phyloP scores from a whole-genome alignment of 2,329 filamentous ascomycete genomes.

The Pezicula neosporulosa region DNA sequence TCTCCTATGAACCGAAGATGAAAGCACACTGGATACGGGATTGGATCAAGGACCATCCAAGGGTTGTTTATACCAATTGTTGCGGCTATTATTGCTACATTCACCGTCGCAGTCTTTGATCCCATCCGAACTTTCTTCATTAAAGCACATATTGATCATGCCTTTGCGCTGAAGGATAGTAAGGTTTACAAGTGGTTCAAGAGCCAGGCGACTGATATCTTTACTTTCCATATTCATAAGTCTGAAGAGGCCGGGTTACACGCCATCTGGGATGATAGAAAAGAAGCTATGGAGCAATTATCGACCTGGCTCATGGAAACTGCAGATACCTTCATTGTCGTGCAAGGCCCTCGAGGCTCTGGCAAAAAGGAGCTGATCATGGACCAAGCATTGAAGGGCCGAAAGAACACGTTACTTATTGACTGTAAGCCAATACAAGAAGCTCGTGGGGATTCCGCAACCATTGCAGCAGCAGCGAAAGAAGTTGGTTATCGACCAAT shows the following conservation, averaged over 20 bases:
- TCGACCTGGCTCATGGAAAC: slow-evolving; percentile 85
- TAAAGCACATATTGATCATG: slow-evolving; percentile 78
- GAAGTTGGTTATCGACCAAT: slow-evolving; percentile 90
- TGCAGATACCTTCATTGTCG: slow-evolving; percentile 86
- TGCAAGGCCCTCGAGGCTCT: slow-evolving; percentile 87
- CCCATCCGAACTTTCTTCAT: slow-evolving; percentile 93
- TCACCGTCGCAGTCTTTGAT: slow-evolving; percentile 89
- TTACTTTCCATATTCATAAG: slow-evolving; percentile 54
- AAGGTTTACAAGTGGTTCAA: slow-evolving; percentile 78
- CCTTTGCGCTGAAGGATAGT: slow-evolving; percentile 71
- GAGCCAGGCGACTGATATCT: slow-evolving; percentile 63
- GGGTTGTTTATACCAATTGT: slow-evolving; percentile 79
- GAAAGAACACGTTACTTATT: slow-evolving; percentile 75
- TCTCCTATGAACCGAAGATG: slow-evolving; percentile 78
- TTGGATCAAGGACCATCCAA: slow-evolving; percentile 82
- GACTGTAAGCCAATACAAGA: slow-evolving; percentile 95
- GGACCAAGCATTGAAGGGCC: slow-evolving; percentile 74
- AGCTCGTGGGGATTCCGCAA: slow-evolving; percentile 80
- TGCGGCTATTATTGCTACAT: slow-evolving; percentile 74
- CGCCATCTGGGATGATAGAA: slow-evolving; percentile 77
- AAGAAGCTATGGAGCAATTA: slow-evolving; percentile 76
- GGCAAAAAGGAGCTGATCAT: slow-evolving; percentile 87
- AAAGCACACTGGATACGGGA: slow-evolving; percentile 80
- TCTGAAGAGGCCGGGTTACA: slow-evolving; percentile 67
- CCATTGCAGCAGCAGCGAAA: slow-evolving; percentile 75